Base-by-base conservation (phyloP, 192 early-diverging fungal species). In the Umbelopsis isabellina region DNA sequence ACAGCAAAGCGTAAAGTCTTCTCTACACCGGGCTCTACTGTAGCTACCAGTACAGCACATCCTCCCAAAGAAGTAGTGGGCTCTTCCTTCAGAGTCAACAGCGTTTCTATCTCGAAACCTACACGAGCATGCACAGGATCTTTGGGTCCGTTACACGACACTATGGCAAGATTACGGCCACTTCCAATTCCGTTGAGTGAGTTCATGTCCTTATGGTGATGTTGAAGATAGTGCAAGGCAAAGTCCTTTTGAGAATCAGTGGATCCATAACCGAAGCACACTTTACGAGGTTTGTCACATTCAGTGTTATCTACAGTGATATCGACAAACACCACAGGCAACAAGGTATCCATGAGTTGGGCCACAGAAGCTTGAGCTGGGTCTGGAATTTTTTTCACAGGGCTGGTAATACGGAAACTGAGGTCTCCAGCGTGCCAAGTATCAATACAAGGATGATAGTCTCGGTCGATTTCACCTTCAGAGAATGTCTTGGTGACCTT, bases 371-470 rank as follows among this genome's bases (percentile, higher is more conserved):
- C 67, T 21, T 22, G 37, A 3, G n/a, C 65, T 10, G 51, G 65
- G 35, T 72, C 71, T 46, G 71, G 71, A 21, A 72, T 72, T 15
- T 47, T 67, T 35, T 72, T 72, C 16, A 72, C 71, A 8, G 71
- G 71, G 2, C 46, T 49, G 20, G 49, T 72, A 20, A 72, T 51
- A 22, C 53, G 45, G 71, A 72, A 72, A 2, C 20, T 46, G 22
- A 72, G 20, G n/a, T 72, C 71, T 33, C 71, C 71, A 20, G 71
- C 71, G 21, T 21, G 45, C 71, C 71, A 72, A 0, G 71, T 66
- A 47, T 72, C 71, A 10, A 46, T 64, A 12, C 46, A 49, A 9
- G 49, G 33, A 22, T 68, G 41, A 44, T 67, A 72, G 9, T 72
- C 71, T 5, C 71, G 71, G 37, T 46, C 49, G 69, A 72, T 68